Evolutionary conservation across 75 land plant genomes (phyloP).

Genomic region (Pinus tabuliformis): DNA sequence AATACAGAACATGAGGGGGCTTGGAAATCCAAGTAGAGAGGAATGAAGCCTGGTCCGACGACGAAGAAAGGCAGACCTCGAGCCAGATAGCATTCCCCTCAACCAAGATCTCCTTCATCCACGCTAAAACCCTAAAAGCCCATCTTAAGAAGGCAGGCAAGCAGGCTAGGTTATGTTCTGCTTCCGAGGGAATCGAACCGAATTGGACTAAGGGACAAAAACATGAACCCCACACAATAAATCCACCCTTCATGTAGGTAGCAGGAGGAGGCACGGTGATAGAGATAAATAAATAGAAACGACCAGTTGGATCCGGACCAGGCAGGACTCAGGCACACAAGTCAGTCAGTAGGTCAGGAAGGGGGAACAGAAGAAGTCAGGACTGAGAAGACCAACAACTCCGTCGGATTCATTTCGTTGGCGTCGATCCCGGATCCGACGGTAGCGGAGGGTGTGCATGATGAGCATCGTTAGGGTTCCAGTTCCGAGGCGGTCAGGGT

Average conservation of each 20-base stretch:
- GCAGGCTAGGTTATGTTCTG: too few relatives aligned
- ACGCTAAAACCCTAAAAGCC: too few relatives aligned
- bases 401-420: constrained; percentile 10
- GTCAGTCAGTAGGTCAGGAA: not conserved
- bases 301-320: constrained; percentile 14
- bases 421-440: constrained; percentile 6
- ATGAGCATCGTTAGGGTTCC: not conserved
- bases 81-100: constrained; percentile 17
- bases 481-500: constrained; percentile 7
- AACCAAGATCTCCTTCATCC: not conserved
- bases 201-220: too few relatives aligned
- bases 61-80: not conserved
- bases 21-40: constrained; percentile 10
- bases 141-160: too few relatives aligned
- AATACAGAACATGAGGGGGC: too few relatives aligned
- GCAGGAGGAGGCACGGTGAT: constrained; percentile 9
- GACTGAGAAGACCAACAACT: not conserved
- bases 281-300: constrained; percentile 11
- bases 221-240: too few relatives aligned
- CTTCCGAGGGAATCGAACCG: too few relatives aligned
- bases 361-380: not conserved
- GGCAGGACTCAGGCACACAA: not conserved
- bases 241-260: not conserved
- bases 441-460: not conserved
- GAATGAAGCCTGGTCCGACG: constrained; percentile 24